Evolutionary conservation across 805 yeast genomes (phyloP).

Genomic region (Barnettozyma californica): DNA sequence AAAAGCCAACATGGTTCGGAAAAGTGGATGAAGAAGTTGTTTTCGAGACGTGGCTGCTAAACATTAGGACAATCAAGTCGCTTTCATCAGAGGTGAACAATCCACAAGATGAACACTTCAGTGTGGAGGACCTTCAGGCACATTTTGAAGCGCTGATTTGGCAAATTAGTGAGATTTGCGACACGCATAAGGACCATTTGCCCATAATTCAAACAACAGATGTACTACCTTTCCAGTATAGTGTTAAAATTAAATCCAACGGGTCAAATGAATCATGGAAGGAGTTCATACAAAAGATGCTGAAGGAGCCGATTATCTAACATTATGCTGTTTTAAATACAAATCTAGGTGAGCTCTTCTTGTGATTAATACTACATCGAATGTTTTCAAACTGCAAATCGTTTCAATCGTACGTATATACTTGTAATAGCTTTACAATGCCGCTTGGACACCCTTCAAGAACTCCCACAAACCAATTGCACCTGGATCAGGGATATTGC

Average conservation of each 20-base stretch:
- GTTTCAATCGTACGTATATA: neutral
- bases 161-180: constrained; percentile 47
- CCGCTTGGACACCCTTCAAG: constrained; percentile 33
- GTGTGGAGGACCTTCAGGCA: constrained; percentile 14
- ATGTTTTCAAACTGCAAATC: neutral
- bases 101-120: neutral
- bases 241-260: constrained; percentile 28
- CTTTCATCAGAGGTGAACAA: constrained; percentile 4
- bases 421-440: constrained; percentile 5
- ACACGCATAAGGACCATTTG: constrained; percentile 56
- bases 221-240: constrained; percentile 58
- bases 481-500: constrained; percentile 85
- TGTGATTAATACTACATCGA: neutral
- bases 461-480: constrained; percentile 76
- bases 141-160: constrained; percentile 38
- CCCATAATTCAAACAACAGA: constrained; percentile 72
- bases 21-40: constrained; percentile 37
- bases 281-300: constrained; percentile 37
- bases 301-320: constrained; percentile 21
- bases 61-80: constrained; percentile 40
- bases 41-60: constrained; percentile 73
- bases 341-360: neutral
- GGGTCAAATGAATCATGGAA: constrained; percentile 26
- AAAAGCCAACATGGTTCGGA: constrained; percentile 53
- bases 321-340: neutral